Evolutionary conservation across 257 asterid genomes (phyloP).

Genomic region (Ehretia macrophylla): DNA sequence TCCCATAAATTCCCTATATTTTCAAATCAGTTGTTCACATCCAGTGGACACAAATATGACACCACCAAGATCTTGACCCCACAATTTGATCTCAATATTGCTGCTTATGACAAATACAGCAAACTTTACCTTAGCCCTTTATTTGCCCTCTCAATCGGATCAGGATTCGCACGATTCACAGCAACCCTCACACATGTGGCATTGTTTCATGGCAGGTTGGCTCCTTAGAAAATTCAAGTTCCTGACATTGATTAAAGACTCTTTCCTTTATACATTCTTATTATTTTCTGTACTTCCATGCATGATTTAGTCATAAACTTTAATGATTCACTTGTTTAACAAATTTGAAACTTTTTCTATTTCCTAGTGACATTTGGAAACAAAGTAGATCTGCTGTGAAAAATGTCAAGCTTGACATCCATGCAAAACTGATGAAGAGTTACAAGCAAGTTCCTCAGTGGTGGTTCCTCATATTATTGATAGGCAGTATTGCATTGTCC

Average conservation of each 20-base stretch:
- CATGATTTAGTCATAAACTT: background rate
- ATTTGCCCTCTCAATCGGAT: conserved; percentile 91
- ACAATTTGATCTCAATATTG: conserved; percentile 62
- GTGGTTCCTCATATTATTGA: conserved; percentile 69
- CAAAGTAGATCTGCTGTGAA: conserved; percentile 72
- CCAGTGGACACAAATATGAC: conserved; percentile 65
- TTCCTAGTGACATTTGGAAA: conserved; percentile 76
- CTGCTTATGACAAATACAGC: conserved; percentile 72
- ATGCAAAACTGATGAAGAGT: conserved; percentile 70
- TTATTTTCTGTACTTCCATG: too few species aligned
- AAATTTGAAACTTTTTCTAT: conserved; percentile 4
- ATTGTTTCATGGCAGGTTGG: conserved; percentile 87
- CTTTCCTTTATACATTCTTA: too few species aligned
- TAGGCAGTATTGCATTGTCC: conserved; percentile 63
- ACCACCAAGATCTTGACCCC: conserved; percentile 81
- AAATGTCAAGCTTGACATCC: conserved; percentile 63
- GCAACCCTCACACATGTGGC: conserved; percentile 94
- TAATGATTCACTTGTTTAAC: background rate
- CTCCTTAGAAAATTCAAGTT: background rate
- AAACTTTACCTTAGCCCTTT: conserved; percentile 96
- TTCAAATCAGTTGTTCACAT: conserved; percentile 73
- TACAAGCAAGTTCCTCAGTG: conserved; percentile 91
- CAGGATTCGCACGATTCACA: conserved; percentile 92
- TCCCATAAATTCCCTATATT: conserved; percentile 91
- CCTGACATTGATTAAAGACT: too few species aligned